A percentile compares a stretch with the other conserved stretches of the same genome.
Conservation (phyloP, 768 basidiomycete genomes). For the Termitomyces sp. region DNA sequence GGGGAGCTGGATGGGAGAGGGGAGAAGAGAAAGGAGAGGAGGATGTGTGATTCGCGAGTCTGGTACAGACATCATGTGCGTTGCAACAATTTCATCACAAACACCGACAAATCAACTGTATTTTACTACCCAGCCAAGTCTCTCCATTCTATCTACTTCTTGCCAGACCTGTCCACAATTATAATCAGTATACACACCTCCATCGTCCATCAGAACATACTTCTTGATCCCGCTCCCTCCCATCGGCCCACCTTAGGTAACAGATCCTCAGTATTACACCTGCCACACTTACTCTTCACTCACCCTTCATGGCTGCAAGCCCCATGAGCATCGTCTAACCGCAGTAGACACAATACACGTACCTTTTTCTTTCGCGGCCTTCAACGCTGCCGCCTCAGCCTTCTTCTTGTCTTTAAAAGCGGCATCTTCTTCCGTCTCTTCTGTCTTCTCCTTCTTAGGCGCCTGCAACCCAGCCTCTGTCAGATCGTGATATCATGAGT, state of each 20-base stretch:
- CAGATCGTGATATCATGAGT: not conserved
- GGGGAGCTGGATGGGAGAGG: slow-evolving; percentile 44
- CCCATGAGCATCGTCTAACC: slow-evolving; percentile 2
- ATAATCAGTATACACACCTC: slow-evolving; percentile 2
- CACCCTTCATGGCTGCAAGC: slow-evolving; percentile 52
- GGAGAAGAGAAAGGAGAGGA: slow-evolving; percentile 17
- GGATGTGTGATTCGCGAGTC: slow-evolving; percentile 21
- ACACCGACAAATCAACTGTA: slow-evolving; percentile 35
- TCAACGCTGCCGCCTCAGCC: slow-evolving; percentile 67
- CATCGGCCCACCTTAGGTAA: slow-evolving; percentile 55
- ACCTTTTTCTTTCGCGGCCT: slow-evolving; percentile 75
- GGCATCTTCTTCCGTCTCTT: slow-evolving; percentile 63
- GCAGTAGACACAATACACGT: slow-evolving; percentile 17
- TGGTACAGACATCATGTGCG: slow-evolving; percentile 16
- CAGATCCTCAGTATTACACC: slow-evolving; percentile 5
- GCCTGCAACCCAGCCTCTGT: slow-evolving; percentile 41
- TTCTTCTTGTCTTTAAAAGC: slow-evolving; percentile 79
- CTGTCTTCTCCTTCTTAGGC: slow-evolving; percentile 79
- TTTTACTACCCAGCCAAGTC: slow-evolving; percentile 48
- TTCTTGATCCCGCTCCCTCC: slow-evolving; percentile 83
- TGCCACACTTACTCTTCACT: slow-evolving; percentile 14
- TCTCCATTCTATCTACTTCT: slow-evolving; percentile 45
- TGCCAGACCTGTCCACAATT: slow-evolving; percentile 55
- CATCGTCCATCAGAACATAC: slow-evolving; percentile 41
- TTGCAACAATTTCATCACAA: slow-evolving; percentile 29